Conservation (phyloP, 805 yeast species). For the Candida parachauliodes region DNA sequence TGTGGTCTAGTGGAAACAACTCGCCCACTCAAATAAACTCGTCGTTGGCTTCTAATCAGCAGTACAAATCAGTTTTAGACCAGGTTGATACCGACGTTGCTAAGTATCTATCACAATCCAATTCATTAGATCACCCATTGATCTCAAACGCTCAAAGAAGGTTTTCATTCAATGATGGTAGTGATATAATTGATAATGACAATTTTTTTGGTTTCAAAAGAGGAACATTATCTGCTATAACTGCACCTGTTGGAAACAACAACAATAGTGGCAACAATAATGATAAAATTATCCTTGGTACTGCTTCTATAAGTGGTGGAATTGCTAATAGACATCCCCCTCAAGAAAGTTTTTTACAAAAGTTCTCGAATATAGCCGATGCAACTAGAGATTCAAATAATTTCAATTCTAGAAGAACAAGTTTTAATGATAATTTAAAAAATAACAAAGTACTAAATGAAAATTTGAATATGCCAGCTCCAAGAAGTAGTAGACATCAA, state of each 20-base stretch:
- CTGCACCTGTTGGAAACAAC: conserved; percentile 38
- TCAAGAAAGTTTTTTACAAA: conserved; percentile 52
- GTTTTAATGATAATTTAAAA: conserved; percentile 38
- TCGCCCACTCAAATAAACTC: conserved; percentile 19
- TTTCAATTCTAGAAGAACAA: conserved; percentile 46
- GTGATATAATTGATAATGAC: conserved; percentile 37
- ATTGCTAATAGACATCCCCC: conserved; percentile 46
- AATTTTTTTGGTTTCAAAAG: conserved; percentile 44
- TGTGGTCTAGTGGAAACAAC: conserved; percentile 31
- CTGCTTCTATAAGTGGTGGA: conserved; percentile 62
- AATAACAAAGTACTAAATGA: conserved; percentile 32
- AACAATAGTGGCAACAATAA: conserved; percentile 7
- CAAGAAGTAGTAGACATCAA: conserved; percentile 42
- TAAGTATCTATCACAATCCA: conserved; percentile 20
- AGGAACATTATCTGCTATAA: conserved; percentile 45
- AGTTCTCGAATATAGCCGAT: conserved; percentile 63
- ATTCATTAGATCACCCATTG: conserved; percentile 6
- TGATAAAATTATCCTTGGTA: conserved; percentile 41
- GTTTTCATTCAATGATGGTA: conserved; percentile 40
- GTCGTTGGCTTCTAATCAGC: conserved; percentile 11
- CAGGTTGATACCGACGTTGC: conserved; percentile 41
- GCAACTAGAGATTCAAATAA: conserved; percentile 56
- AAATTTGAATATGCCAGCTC: conserved; percentile 35
- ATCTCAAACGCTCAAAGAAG: conserved; percentile 23
- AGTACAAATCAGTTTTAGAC: conserved; percentile 32